Conservation (phyloP, 2,329 filamentous ascomycete genomes). For the Akanthomyces uredinophilus region DNA sequence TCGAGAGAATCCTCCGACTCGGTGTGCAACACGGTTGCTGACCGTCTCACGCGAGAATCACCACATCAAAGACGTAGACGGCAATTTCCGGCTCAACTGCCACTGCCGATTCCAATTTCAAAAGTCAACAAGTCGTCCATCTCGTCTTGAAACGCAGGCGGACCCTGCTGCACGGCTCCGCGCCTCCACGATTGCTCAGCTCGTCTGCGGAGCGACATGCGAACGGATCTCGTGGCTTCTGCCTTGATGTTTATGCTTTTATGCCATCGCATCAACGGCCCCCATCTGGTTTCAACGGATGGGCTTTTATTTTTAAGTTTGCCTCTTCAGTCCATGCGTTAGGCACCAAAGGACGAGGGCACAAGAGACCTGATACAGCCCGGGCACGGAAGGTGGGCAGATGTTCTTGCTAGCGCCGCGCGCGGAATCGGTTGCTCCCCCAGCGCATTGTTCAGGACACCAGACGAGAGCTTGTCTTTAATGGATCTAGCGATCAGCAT, state of each 20-base stretch:
- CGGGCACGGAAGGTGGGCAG: not conserved
- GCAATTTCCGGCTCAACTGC: not conserved
- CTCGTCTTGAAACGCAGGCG: not conserved
- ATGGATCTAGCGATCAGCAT: not conserved
- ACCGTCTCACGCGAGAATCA: not conserved
- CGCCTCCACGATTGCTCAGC: not conserved
- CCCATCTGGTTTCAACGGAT: not conserved
- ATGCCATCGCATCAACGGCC: slow-evolving; percentile 5
- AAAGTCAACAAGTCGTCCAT: not conserved
- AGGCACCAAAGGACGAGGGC: not conserved
- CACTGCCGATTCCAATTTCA: not conserved
- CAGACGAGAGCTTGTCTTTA: not conserved
- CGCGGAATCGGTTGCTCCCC: not conserved
- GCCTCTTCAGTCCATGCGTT: not conserved
- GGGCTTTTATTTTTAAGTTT: not conserved
- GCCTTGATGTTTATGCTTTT: not conserved
- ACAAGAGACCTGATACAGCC: not conserved
- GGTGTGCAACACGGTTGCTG: not conserved
- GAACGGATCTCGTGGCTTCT: slow-evolving; percentile 4
- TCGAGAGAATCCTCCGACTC: not conserved
- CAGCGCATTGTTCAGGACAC: slow-evolving; percentile 6
- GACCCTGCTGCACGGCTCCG: not conserved
- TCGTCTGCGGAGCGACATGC: not conserved
- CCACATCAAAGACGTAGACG: too few relatives aligned
- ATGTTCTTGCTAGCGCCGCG: not conserved